Base-by-base conservation (phyloP, 176 grass and related monocot species). In the Musa schizocarpa region DNA sequence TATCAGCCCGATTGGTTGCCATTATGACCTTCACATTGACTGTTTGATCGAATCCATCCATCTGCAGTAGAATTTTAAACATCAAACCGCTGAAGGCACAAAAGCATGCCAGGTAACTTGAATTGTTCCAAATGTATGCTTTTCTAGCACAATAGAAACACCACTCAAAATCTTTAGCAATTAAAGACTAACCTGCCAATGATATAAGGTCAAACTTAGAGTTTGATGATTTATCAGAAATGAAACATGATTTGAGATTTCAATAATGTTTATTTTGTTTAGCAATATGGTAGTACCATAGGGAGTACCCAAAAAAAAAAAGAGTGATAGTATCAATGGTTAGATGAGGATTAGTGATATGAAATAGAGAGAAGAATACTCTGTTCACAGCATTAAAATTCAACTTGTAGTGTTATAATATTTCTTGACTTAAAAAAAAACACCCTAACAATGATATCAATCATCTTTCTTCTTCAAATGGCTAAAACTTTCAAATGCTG, bases 1-100 rank as follows among this genome's bases (percentile, higher is more conserved):
- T 97, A 73, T 97, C 94, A 17, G 94, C 94, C 53, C 94, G 80
- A 77, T 97, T 97, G 14, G 94, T 97, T 10, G 94, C 94, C 94
- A 97, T 97, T 83, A 97, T 97, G 73, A 97, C 94, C 82, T 97
- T 97, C 64, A 97, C 94, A 82, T 97, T 97, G 49, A 97, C 94
- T 19, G 94, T 97, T 71, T 97, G 93, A 77, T 97, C 94, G 77
- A 97, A 97, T 58, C 94, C 94, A 87, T 97, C 94, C 94, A 97
- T 97, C 94, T 97, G 88, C 69, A 86, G 80, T 58, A 78, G 43
- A 27, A 70, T 65, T 25, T 70, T 43, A n/a, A 70, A 51, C 16
- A 50, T 65, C 6, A 70, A 70, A 70, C 34, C 24, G 50, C 20
- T 11, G 64, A 52, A 9, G 54, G 34, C 34, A 48, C 21, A 62